These are phyloP conservation scores for Talaromyces nanjingensis DNA, from an alignment of 495 filamentous ascomycete species.

Conservation along the genomic window DNA sequence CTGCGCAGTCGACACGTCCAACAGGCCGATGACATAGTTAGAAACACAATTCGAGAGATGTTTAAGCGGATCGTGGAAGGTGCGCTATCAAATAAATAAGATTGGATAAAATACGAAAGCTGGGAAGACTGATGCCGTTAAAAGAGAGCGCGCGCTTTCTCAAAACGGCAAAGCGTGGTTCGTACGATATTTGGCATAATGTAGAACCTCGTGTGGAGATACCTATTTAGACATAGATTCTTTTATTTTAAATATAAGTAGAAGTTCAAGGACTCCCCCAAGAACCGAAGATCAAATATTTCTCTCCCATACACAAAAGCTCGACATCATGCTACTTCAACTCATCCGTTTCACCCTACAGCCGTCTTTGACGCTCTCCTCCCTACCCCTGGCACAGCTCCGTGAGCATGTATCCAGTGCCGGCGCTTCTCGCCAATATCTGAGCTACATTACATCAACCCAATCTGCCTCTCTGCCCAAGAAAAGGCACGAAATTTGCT, in stretches of 20 bases:
- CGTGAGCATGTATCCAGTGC: neutral
- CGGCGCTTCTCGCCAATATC: neutral
- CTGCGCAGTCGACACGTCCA: slow-evolving; percentile 1
- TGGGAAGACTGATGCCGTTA: neutral
- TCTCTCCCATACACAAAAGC: too few relatives aligned
- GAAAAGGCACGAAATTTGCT: slow-evolving; percentile 2
- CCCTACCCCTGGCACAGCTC: neutral
- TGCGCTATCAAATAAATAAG: too few relatives aligned
- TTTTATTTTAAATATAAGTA: too few relatives aligned
- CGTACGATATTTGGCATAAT: too few relatives aligned
- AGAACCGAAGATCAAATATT: too few relatives aligned
- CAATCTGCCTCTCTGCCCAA: neutral
- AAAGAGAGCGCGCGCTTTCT: neutral
- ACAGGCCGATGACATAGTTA: neutral
- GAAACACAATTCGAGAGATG: neutral
- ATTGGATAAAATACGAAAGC: too few relatives aligned
- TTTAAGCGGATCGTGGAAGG: too few relatives aligned
- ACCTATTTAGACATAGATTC: too few relatives aligned
- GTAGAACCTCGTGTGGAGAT: too few relatives aligned
- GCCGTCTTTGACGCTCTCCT: neutral
- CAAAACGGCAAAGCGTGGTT: neutral
- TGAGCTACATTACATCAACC: neutral
- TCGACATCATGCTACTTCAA: neutral
- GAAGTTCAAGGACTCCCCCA: too few relatives aligned
- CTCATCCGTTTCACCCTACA: neutral